A percentile compares a stretch with the other conserved stretches of the same genome.
phyloP scores from a whole-genome alignment of 225 moss, liverwort and hornwort species.

The Takakia lepidozioides region DNA sequence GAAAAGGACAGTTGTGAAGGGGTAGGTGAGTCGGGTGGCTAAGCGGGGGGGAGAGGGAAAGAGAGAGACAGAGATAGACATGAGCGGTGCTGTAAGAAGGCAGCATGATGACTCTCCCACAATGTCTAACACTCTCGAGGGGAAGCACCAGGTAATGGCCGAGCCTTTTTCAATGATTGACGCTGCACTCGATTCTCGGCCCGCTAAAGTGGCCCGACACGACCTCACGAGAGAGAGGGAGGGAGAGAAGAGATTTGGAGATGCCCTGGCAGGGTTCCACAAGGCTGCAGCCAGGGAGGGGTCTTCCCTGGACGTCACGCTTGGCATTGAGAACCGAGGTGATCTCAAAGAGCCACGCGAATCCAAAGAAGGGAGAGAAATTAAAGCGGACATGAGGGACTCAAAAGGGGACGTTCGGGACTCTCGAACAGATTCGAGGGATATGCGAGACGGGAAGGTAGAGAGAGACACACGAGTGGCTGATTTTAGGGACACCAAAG shows the following conservation, averaged over 20 bases:
- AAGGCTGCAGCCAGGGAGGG: constrained; percentile 2
- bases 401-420: constrained; percentile 2
- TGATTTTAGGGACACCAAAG: constrained; percentile 7
- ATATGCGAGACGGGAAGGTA: constrained; percentile 3
- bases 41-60: not conserved
- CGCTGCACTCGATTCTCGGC: constrained; percentile 22
- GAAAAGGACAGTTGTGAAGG: no score
- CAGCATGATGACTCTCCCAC: not conserved
- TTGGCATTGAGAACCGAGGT: not conserved
- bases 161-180: not conserved
- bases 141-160: not conserved
- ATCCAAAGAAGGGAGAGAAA: not conserved
- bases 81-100: not conserved
- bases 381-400: constrained; percentile 5
- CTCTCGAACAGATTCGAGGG: not conserved
- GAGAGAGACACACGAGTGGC: constrained; percentile 6
- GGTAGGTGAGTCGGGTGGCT: no score
- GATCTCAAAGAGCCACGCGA: not conserved
- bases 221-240: constrained; percentile 16
- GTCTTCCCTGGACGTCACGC: not conserved
- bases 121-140: no score
- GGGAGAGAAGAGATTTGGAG: constrained; percentile 15
- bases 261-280: not conserved
- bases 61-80: constrained; percentile 6
- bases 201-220: constrained; percentile 33